These are phyloP conservation scores for Exophiala sp. DNA, from an alignment of 2,329 filamentous ascomycete genomes.

Conservation along the genomic window DNA sequence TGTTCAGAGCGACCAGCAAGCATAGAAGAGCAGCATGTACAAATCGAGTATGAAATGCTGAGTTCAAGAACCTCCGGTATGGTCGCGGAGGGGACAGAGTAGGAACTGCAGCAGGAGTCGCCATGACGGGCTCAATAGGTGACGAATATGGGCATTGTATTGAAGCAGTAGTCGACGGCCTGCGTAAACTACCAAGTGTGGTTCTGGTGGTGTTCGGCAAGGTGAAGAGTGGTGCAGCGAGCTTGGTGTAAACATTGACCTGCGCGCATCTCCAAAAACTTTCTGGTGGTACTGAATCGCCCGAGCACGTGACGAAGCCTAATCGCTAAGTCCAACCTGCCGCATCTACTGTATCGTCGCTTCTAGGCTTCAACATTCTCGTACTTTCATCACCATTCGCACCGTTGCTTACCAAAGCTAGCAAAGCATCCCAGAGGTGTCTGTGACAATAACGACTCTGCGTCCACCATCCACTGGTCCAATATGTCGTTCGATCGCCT, in stretches of 20 bases:
- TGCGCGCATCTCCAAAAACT: constrained; percentile 5
- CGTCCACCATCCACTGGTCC: background rate
- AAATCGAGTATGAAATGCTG: constrained; percentile 82
- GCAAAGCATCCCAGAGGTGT: too few relatives aligned
- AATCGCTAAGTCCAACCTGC: background rate
- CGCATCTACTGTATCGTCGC: too few relatives aligned
- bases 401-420: too few relatives aligned
- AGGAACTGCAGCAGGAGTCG: constrained; percentile 8
- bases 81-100: constrained; percentile 33
- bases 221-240: too few relatives aligned
- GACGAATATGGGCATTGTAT: background rate
- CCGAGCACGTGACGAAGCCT: background rate
- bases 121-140: constrained; percentile 4
- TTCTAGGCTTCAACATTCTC: too few relatives aligned
- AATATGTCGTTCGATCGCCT: constrained; percentile 89
- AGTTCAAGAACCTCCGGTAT: constrained; percentile 89
- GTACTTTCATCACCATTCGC: too few relatives aligned
- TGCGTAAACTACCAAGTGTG: constrained; percentile 11
- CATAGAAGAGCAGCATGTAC: constrained; percentile 70
- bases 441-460: background rate
- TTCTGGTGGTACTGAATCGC: constrained; percentile 2
- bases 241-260: background rate
- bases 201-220: too few relatives aligned
- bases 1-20: constrained; percentile 67
- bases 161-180: constrained; percentile 15